Base-by-base conservation (phyloP, 495 filamentous ascomycete genomes). In the Aspergillus conjunctus region DNA sequence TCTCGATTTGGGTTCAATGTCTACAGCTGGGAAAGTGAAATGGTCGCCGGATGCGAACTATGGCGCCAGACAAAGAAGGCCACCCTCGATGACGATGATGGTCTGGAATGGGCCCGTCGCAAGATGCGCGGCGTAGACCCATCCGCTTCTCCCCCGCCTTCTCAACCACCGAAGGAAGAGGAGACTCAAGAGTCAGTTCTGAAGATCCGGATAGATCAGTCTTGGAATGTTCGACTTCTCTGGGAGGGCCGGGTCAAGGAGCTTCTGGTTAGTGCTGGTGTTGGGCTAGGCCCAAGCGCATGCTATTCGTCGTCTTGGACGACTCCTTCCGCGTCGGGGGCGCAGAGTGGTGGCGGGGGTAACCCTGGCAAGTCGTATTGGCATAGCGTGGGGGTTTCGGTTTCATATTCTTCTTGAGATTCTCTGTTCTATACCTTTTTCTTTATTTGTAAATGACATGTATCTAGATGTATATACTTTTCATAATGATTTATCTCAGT, bases 231-330 rank as follows among this genome's bases (percentile, higher is more conserved):
- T 33, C 89, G 92, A 3, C 61, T 97, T 49, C 79, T 98, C 12
- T 98, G 95, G 95, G 94, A 98, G 72, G 94, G 94, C 1, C 81
- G 92, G 56, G 79, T 93, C 48, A 98, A 98, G 76, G 92, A 96
- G 67, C 76, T 98, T 46, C 79, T 98, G 58, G 94, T 98, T 66
- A 96, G 90, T 67, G 82, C 95, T 22, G 94, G 94, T 3, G 88
- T 90, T 18, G 88, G 83, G 14, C 78, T 94, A 44, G 91, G 77
- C 12, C 78, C 78, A n/a, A 72, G 76, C 9, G 77, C 71, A 54
- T 86, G 73, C 57, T 75, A 76, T 12, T 49, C 67, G 53, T 66
- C 69, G 1, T 75, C 73, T 17, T 73, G 56, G 39, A 61, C 68
- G 30, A 73, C 66, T 39, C 58, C 66, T 45, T 54, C 64, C 60